Evolutionary conservation across 139 green algal genomes (phyloP).

Genomic region (Coelastrella sp.): DNA sequence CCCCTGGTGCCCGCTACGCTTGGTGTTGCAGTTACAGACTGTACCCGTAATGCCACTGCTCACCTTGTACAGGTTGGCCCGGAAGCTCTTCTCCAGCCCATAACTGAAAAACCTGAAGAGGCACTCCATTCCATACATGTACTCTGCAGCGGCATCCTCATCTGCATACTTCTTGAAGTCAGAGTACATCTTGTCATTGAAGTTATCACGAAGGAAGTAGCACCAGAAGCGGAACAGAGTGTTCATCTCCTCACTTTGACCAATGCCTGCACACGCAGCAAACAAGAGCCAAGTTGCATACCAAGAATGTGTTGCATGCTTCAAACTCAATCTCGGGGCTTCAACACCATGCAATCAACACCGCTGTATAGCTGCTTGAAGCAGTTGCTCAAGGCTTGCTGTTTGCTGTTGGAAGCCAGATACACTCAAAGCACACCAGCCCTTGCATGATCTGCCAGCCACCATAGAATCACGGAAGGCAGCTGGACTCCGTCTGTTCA

Average conservation of each 20-base stretch:
- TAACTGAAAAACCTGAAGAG: constrained; percentile 97
- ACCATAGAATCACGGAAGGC: too few relatives aligned
- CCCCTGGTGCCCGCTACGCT: too few relatives aligned
- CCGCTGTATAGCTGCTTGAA: background rate
- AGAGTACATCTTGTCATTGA: constrained; percentile 87
- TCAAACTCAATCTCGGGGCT: too few relatives aligned
- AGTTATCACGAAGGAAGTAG: constrained; percentile 97
- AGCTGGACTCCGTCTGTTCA: too few relatives aligned
- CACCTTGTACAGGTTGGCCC: constrained; percentile 72
- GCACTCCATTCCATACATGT: constrained; percentile 97
- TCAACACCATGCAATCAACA: too few relatives aligned
- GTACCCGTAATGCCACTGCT: too few relatives aligned
- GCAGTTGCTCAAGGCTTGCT: too few relatives aligned
- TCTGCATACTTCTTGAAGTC: constrained; percentile 50
- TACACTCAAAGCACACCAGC: too few relatives aligned
- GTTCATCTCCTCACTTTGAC: constrained; percentile 97
- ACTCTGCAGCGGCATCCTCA: constrained; percentile 62
- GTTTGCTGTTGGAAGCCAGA: too few relatives aligned
- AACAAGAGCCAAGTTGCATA: background rate
- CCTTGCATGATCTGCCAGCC: too few relatives aligned
- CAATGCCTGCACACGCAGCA: constrained; percentile 68
- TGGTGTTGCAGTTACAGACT: too few relatives aligned
- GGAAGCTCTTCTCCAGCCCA: constrained; percentile 89
- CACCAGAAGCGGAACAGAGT: constrained; percentile 98
- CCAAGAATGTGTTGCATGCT: too few relatives aligned